These are phyloP conservation scores for Aspergillus cristatus DNA, from an alignment of 495 filamentous ascomycete genomes.

Conservation along the genomic window DNA sequence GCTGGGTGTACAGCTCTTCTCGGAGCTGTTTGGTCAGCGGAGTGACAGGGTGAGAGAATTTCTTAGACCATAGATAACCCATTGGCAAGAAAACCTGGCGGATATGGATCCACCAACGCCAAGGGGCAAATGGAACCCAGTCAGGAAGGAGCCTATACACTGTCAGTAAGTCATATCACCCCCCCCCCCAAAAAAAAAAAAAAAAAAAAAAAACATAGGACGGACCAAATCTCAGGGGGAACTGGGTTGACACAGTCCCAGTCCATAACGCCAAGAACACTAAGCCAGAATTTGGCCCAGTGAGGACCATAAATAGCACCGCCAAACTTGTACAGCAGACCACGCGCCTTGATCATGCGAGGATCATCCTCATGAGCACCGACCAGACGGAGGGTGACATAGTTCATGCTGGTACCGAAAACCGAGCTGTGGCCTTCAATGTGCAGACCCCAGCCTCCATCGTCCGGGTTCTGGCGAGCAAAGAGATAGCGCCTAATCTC, in stretches of 20 bases:
- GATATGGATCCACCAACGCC: conserved; percentile 99
- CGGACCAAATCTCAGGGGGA: conserved; percentile 81
- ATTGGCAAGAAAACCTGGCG: conserved; percentile 88
- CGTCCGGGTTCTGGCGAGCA: conserved; percentile 72
- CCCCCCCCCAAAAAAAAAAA: too few relatives aligned
- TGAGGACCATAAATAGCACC: conserved; percentile 80
- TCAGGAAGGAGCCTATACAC: conserved; percentile 66
- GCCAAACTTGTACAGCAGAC: conserved; percentile 73
- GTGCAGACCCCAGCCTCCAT: conserved; percentile 95
- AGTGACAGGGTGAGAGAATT: conserved; percentile 61
- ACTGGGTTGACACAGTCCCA: conserved; percentile 94
- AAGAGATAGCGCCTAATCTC: conserved; percentile 95
- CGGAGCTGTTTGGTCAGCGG: conserved; percentile 62
- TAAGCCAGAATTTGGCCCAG: conserved; percentile 93
- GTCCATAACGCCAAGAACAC: conserved; percentile 68
- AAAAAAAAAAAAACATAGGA: conserved; percentile 4
- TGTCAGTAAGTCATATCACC: not conserved
- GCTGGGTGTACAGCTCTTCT: conserved; percentile 75
- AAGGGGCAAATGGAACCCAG: conserved; percentile 89
- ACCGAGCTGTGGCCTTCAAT: conserved; percentile 92
- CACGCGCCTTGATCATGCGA: conserved; percentile 78
- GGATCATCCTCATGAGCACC: conserved; percentile 82
- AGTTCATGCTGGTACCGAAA: conserved; percentile 86
- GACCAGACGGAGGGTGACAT: conserved; percentile 73
- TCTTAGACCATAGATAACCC: conserved; percentile 78